Evolutionary conservation across 345 rosid genomes (phyloP), one percentile per base, ranked within the genome.

Genomic region (Zanthoxylum bungeanum): DNA sequence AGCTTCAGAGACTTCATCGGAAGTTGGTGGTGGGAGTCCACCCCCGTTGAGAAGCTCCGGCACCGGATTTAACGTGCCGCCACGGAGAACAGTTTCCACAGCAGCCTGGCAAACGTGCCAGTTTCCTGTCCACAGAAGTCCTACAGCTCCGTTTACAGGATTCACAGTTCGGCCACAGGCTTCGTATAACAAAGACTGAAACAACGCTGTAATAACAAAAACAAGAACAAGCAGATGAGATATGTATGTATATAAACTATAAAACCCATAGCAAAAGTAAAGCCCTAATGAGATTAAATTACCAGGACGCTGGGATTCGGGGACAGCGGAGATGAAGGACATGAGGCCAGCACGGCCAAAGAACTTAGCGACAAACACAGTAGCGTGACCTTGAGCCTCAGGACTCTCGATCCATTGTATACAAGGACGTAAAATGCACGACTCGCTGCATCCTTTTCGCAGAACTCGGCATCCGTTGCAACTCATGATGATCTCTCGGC

Each of bases 271-370:
- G n/a, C n/a, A n/a, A n/a, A n/a, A n/a, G n/a, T n/a, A n/a, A n/a
- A n/a, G n/a, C n/a, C n/a, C n/a, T n/a, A n/a, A n/a, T 40, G 46
- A 40, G 0, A 11, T 16, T 16, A 6, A 36, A 40, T 66, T 83
- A 93, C 98, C 80, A 27, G 97, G 86, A 5, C 91, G 82, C 6
- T 85, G 97, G 39, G 76, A 44, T 34, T 77, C 73, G 22, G 97
- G 88, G 51, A 87, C 95, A 67, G 92, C 77, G 76, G 93, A 85
- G 63, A 93, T 80, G 60, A 88, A 90, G 64, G 93, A 88, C 82
- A 91, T 79, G 59, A 93, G 92, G 46, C 91, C 95, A 53, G 95
- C 91, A 16, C 98, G 98, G 74, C 98, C 98, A 61, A 91, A 93
- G 85, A 93, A 93, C 65, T 87, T 89, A 58, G 98, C 93, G 49